These are phyloP conservation scores for Penicillium sp. DNA, from an alignment of 2,329 filamentous ascomycete genomes.

Conservation along the genomic window DNA sequence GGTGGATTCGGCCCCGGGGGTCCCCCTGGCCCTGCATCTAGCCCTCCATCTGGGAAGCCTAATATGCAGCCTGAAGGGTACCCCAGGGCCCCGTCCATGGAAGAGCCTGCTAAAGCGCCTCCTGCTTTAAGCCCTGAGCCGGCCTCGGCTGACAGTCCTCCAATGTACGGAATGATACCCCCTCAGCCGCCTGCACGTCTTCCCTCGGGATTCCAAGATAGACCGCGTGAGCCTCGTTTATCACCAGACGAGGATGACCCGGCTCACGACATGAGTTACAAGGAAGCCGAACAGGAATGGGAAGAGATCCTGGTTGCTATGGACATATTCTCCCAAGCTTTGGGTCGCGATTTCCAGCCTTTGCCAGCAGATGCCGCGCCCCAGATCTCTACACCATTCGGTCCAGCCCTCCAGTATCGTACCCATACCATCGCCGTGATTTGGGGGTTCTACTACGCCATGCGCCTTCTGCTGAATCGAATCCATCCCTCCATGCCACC, in stretches of 20 bases:
- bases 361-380: conserved; percentile 66
- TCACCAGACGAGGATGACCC: conserved; percentile 46
- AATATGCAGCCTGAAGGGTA: conserved; percentile 10
- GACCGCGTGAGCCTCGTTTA: conserved; percentile 21
- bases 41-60: conserved; percentile 10
- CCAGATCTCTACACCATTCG: conserved; percentile 70
- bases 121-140: conserved; percentile 2
- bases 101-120: background rate
- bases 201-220: conserved; percentile 55
- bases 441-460: conserved; percentile 85
- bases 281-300: conserved; percentile 76
- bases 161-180: conserved; percentile 52
- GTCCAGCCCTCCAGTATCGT: conserved; percentile 74
- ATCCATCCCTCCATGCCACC: conserved; percentile 88
- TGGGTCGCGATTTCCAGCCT: conserved; percentile 74
- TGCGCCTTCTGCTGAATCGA: conserved; percentile 76
- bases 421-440: conserved; percentile 84
- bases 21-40: conserved; percentile 8
- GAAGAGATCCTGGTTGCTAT: conserved; percentile 48
- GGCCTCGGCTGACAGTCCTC: conserved; percentile 28
- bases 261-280: conserved; percentile 63
- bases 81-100: background rate
- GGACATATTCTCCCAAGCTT: conserved; percentile 51
- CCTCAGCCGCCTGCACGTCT: conserved; percentile 41
- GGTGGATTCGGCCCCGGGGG: conserved; percentile 10